A percentile compares a stretch with the other conserved stretches of the same genome.
phyloP scores from a whole-genome alignment of 352 stramenopile species.

The Globisporangium cystogenes region DNA sequence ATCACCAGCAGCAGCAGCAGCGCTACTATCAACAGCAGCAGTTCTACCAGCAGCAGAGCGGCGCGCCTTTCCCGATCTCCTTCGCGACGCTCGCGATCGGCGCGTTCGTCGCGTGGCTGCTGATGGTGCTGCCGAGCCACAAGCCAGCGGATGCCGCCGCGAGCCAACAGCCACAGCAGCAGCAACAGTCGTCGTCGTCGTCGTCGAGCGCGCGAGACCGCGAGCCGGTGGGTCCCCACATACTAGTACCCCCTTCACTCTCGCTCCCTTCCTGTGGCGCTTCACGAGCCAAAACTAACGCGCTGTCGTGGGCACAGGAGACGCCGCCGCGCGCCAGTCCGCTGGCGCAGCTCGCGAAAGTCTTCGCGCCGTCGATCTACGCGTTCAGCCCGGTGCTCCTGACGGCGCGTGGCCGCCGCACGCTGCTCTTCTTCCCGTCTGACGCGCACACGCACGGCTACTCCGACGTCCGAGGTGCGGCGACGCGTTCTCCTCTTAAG shows the following conservation, averaged over 20 bases:
- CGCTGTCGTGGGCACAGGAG: not conserved
- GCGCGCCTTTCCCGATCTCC: constrained; percentile 45
- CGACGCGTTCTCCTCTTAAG: not conserved
- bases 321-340: constrained; percentile 19
- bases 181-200: not conserved
- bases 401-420: constrained; percentile 44
- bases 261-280: too few relatives aligned
- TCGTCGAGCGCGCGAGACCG: too few relatives aligned
- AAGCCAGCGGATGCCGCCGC: constrained; percentile 4
- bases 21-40: constrained; percentile 43
- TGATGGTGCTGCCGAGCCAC: constrained; percentile 35
- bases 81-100: constrained; percentile 29
- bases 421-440: constrained; percentile 54
- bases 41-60: constrained; percentile 33
- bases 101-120: constrained; percentile 31
- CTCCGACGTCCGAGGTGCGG: constrained; percentile 47
- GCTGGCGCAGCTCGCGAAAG: constrained; percentile 48
- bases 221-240: not conserved
- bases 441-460: constrained; percentile 32
- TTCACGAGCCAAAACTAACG: too few relatives aligned
- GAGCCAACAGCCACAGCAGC: constrained; percentile 2
- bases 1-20: constrained; percentile 40
- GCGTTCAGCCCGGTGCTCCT: constrained; percentile 65
- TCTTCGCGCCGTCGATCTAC: constrained; percentile 66
- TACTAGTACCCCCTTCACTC: not conserved